A percentile compares a stretch with the other conserved stretches of the same genome.
Conservation (phyloP, 2,329 filamentous ascomycete species). For the Penicillium sp. region DNA sequence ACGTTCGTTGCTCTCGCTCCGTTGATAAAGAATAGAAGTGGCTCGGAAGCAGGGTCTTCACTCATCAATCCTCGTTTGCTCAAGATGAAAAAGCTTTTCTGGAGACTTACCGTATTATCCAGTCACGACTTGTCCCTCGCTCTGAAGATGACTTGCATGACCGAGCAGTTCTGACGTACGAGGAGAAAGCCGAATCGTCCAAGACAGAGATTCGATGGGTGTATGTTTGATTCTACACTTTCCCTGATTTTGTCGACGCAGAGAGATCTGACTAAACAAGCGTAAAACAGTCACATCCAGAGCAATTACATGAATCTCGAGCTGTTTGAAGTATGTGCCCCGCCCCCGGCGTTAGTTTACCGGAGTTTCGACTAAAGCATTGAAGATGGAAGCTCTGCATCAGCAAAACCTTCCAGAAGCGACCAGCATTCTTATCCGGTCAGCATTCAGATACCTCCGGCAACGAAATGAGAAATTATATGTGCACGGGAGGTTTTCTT, state of each 20-base stretch:
- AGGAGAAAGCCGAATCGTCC: neutral
- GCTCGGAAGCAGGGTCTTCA: neutral
- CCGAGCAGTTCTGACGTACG: neutral
- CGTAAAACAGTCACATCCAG: neutral
- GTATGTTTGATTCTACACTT: neutral
- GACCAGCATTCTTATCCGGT: neutral
- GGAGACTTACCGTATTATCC: constrained; percentile 1
- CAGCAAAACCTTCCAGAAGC: neutral
- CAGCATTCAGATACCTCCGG: neutral
- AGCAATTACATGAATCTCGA: constrained; percentile 1
- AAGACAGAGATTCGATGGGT: constrained; percentile 1
- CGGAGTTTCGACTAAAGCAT: neutral
- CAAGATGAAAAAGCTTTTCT: neutral
- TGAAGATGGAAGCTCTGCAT: constrained; percentile 1
- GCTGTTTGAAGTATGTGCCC: neutral
- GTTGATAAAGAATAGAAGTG: neutral
- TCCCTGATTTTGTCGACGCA: neutral
- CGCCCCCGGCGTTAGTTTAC: neutral
- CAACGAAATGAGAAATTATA: constrained; percentile 3
- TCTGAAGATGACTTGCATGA: neutral
- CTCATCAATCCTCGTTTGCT: neutral
- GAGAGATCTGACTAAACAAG: too few relatives aligned
- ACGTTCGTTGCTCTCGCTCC: neutral
- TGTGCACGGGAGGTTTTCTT: constrained; percentile 2
- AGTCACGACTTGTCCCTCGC: neutral